Conservation (phyloP, 768 basidiomycete species). For the Lentinus tigrinus region DNA sequence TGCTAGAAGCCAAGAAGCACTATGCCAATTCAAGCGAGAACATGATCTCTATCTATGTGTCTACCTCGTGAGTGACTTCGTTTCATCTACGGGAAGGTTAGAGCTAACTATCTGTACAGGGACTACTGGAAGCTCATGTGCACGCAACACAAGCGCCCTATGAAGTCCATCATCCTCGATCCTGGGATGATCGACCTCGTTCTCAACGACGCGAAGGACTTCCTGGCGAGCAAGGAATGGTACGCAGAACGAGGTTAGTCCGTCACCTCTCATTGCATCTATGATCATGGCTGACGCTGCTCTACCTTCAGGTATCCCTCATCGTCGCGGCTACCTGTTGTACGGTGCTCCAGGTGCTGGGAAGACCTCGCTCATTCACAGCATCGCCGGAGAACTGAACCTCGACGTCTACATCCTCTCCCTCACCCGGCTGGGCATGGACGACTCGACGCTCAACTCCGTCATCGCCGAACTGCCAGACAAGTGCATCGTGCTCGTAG, state of each 20-base stretch:
- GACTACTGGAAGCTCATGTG: constrained; percentile 56
- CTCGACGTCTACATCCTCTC: constrained; percentile 75
- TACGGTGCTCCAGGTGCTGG: constrained; percentile 77
- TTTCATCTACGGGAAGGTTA: not conserved
- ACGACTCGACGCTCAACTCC: constrained; percentile 57
- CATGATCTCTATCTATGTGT: constrained; percentile 53
- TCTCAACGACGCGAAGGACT: constrained; percentile 69
- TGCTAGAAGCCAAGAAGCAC: constrained; percentile 53
- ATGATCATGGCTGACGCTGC: not conserved
- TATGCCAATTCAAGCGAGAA: constrained; percentile 53
- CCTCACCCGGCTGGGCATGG: constrained; percentile 60
- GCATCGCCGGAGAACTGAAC: constrained; percentile 74
- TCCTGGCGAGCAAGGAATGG: constrained; percentile 68
- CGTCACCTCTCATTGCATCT: not conserved
- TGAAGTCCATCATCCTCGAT: constrained; percentile 72
- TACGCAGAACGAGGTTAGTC: constrained; percentile 63
- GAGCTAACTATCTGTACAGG: constrained; percentile 1
- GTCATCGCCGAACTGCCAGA: constrained; percentile 66
- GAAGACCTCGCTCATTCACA: constrained; percentile 76
- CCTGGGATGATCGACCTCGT: constrained; percentile 67
- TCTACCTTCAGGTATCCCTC: constrained; percentile 51
- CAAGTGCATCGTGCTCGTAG: constrained; percentile 75
- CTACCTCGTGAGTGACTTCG: constrained; percentile 37
- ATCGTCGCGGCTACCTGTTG: constrained; percentile 77
- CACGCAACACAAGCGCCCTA: constrained; percentile 61